Percentiles rank a stretch among this genome's conserved stretches.
phyloP scores from a whole-genome alignment of 306 rosid genomes.

The Dalbergia oliveri region DNA sequence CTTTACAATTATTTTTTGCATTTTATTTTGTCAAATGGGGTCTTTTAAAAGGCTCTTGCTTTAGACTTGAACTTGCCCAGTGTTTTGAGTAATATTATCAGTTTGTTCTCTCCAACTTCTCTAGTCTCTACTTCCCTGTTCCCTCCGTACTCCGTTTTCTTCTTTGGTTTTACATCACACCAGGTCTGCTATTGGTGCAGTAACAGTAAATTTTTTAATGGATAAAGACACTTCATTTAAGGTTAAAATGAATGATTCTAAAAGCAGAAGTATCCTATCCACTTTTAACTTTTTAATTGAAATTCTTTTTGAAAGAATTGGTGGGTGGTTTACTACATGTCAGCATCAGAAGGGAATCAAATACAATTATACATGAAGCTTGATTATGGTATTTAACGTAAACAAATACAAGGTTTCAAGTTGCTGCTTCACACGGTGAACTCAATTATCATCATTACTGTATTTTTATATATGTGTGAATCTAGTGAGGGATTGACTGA shows the following conservation, averaged over 20 bases:
- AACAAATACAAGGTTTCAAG: constrained; percentile 5
- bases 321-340: constrained; percentile 18
- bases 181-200: not conserved
- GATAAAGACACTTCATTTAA: not conserved
- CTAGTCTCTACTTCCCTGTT: not conserved
- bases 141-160: not conserved
- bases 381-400: constrained; percentile 22
- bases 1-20: not conserved
- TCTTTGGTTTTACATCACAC: constrained; percentile 1
- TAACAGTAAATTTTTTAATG: not conserved
- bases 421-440: constrained; percentile 2
- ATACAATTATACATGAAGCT: constrained; percentile 4
- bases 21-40: constrained; percentile 4
- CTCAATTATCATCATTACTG: not conserved
- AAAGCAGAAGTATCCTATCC: constrained; percentile 21
- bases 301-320: constrained; percentile 5
- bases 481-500: not conserved
- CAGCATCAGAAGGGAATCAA: not conserved
- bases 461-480: constrained; percentile 10
- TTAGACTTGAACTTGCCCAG: not conserved
- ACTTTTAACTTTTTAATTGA: not conserved
- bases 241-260: not conserved
- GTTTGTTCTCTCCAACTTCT: constrained; percentile 1
- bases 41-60: constrained; percentile 7
- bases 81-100: constrained; percentile 15